These are phyloP conservation scores for Scedosporium boydii DNA, from an alignment of 2,329 filamentous ascomycete genomes.

Conservation along the genomic window DNA sequence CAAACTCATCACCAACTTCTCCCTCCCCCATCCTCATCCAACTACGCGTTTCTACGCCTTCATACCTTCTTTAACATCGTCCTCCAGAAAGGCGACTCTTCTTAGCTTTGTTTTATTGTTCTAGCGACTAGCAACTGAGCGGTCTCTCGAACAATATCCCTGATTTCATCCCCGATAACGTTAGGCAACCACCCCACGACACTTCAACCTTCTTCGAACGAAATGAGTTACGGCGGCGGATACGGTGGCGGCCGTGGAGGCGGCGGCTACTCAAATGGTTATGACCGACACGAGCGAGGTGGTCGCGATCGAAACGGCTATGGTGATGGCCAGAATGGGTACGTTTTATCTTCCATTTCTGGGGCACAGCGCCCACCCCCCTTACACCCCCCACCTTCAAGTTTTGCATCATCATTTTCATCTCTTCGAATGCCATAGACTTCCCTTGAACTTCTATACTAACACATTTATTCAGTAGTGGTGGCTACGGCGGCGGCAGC, in stretches of 20 bases:
- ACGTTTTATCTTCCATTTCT: constrained; percentile 16
- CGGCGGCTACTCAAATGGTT: constrained; percentile 23
- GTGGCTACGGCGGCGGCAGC: constrained; percentile 9
- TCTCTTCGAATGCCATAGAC: too few species aligned
- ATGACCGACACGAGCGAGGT: constrained; percentile 24
- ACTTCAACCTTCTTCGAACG: neutral
- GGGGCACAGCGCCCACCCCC: neutral
- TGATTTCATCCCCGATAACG: neutral
- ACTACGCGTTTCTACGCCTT: neutral
- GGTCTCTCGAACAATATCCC: neutral
- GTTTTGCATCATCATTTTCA: too few species aligned
- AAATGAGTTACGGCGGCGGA: constrained; percentile 17
- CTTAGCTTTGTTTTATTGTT: constrained; percentile 1
- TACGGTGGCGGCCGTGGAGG: constrained; percentile 18
- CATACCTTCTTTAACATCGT: neutral
- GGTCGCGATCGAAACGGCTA: constrained; percentile 39
- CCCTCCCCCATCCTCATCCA: neutral
- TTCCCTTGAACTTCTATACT: neutral
- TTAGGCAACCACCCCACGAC: neutral
- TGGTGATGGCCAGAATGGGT: constrained; percentile 29
- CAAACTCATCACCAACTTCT: neutral
- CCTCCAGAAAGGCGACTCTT: neutral
- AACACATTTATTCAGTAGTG: neutral
- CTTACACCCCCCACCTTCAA: neutral
- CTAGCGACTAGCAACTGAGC: constrained; percentile 2